Evolutionary conservation across 2,329 filamentous ascomycete genomes (phyloP), one percentile per base, ranked within the genome.

Genomic region (Aspergillus tubingensis): DNA sequence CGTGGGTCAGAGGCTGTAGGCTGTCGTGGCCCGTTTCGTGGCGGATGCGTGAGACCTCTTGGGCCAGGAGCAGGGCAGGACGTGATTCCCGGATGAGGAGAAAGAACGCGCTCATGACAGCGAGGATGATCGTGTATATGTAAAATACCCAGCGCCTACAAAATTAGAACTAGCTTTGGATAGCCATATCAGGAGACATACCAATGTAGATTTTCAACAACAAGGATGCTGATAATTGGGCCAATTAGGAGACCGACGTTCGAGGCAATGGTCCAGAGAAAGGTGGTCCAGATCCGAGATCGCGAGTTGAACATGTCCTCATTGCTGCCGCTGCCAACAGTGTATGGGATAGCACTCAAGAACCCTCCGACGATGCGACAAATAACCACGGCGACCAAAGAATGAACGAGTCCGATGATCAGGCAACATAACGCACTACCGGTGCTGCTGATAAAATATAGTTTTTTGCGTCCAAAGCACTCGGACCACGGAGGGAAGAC

Each of bases 241-340:
- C 80, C 81, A 3, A 79, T 39, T 1, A 72, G 71, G 2, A 82
- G 61, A 0, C 78, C 81, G 6, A 77, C 62, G 1, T 77, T 80
- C 0, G 79, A 73, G 3, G 71, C 72, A 13, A 72, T 70, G 39
- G 75, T 75, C 77, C 80, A 83, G 2, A 76, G 57, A 47, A 78
- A 77, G 1, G 82, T 72, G 3, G 79, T 63, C 79, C 79, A 82
- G 3, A 81, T 76, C 5, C 81, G 73, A 17, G 70, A 68, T 52
- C 72, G 72, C 1, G 74, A 71, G 53, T 81, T 76, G 67, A 76
- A 82, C 67, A 83, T 76, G 64, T 83, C 81, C 60, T 83, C 81
- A 30, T 83, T 74, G 53, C 77, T 81, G 0, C 81, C 80, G 0
- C 77, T 74, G 3, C 78, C 75, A 7, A 83, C 76, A 4, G 79